phyloP scores from a whole-genome alignment of 257 asterid species.

The Jacaranda copaia region DNA sequence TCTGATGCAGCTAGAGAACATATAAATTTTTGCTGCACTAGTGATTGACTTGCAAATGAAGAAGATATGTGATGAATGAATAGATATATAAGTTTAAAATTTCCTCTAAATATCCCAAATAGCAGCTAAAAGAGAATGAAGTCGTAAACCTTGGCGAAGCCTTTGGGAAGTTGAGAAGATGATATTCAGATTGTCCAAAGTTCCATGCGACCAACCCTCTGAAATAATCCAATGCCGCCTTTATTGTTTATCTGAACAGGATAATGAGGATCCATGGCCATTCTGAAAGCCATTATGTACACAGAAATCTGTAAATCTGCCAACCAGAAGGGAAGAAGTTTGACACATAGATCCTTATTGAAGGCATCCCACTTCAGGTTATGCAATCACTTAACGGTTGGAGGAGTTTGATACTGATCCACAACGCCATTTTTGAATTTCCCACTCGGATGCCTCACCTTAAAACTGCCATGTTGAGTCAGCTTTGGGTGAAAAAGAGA shows the following conservation, averaged over 20 bases:
- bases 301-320: background rate
- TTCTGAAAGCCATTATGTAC: slow-evolving; percentile 29
- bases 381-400: slow-evolving; percentile 41
- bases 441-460: slow-evolving; percentile 67
- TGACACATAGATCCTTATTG: too few relatives aligned
- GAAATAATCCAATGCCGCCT: background rate
- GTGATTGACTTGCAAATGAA: slow-evolving; percentile 4
- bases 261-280: background rate
- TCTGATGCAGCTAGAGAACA: slow-evolving; percentile 18
- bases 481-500: slow-evolving; percentile 71
- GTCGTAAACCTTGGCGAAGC: slow-evolving; percentile 9
- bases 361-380: background rate
- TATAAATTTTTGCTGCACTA: background rate
- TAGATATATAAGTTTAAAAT: slow-evolving; percentile 23
- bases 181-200: slow-evolving; percentile 3
- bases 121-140: slow-evolving; percentile 28
- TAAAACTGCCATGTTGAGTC: slow-evolving; percentile 70
- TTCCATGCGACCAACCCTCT: slow-evolving; percentile 1
- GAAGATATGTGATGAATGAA: slow-evolving; percentile 25
- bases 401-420: slow-evolving; percentile 60
- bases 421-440: slow-evolving; percentile 54
- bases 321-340: too few relatives aligned
- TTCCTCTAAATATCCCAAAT: slow-evolving; percentile 23
- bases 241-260: background rate
- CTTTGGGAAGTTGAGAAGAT: background rate